phyloP scores from a whole-genome alignment of 2,329 filamentous ascomycete species.

The Aspergillus amoenus region DNA sequence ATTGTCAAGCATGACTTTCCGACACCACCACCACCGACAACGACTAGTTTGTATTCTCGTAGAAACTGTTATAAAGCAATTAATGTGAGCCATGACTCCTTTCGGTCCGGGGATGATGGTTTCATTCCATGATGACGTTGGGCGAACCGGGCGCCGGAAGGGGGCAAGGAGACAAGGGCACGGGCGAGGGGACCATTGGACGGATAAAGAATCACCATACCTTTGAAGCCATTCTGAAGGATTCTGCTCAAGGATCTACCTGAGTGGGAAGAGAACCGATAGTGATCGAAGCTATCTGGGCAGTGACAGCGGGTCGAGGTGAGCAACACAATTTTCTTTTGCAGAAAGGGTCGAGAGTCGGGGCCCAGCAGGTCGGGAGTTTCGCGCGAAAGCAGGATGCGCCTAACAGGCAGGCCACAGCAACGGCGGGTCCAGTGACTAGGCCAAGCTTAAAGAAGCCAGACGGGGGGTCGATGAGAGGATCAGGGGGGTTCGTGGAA shows the following conservation, averaged over 20 bases:
- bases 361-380: slow-evolving; percentile 29
- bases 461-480: slow-evolving; percentile 16
- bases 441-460: slow-evolving; percentile 29
- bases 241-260: slow-evolving; percentile 14
- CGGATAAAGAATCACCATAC: slow-evolving; percentile 18
- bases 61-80: slow-evolving; percentile 60
- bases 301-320: slow-evolving; percentile 22
- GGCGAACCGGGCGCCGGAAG: slow-evolving; percentile 2
- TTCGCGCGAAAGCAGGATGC: slow-evolving; percentile 24
- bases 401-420: slow-evolving; percentile 26
- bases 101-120: neutral
- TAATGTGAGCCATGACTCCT: slow-evolving; percentile 22
- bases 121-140: neutral
- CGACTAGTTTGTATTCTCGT: slow-evolving; percentile 92
- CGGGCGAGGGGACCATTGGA: neutral
- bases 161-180: slow-evolving; percentile 9
- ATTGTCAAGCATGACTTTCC: slow-evolving; percentile 99
- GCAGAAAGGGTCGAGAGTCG: slow-evolving; percentile 26
- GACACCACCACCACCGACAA: slow-evolving; percentile 96
- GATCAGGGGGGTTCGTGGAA: slow-evolving; percentile 23
- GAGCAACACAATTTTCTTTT: slow-evolving; percentile 29
- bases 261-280: slow-evolving; percentile 11
- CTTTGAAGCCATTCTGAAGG: slow-evolving; percentile 31
- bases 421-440: slow-evolving; percentile 28
- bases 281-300: slow-evolving; percentile 26